phyloP scores from a whole-genome alignment of 176 grass and related monocot species.

The Zizania latifolia region DNA sequence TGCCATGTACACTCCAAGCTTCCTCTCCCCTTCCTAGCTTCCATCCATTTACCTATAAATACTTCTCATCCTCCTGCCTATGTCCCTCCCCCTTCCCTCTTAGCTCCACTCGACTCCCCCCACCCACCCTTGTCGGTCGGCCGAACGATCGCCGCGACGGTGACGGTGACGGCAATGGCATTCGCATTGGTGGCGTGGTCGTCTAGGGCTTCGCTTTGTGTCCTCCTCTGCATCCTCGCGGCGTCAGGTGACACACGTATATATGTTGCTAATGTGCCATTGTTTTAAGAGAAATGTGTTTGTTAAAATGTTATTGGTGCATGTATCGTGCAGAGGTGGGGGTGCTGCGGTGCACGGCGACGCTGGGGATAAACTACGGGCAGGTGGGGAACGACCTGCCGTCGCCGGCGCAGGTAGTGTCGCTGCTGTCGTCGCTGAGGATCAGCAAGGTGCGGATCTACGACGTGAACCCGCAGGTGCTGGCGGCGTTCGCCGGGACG shows the following conservation, averaged over 20 bases:
- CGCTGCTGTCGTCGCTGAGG: slow-evolving; percentile 54
- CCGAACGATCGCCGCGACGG: no score
- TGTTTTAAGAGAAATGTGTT: no score
- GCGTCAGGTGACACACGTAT: slow-evolving; percentile 76
- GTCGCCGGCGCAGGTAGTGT: slow-evolving; percentile 44
- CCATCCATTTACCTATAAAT: slow-evolving; percentile 33
- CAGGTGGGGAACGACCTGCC: slow-evolving; percentile 92
- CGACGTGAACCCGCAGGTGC: slow-evolving; percentile 79
- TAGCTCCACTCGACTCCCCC: not conserved
- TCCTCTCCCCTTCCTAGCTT: not conserved
- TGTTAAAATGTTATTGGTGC: not conserved
- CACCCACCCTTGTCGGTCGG: not conserved
- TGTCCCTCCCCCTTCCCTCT: slow-evolving; percentile 32
- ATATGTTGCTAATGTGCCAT: no score
- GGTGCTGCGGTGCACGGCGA: slow-evolving; percentile 21
- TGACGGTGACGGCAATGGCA: slow-evolving; percentile 17
- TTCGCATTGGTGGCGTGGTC: slow-evolving; percentile 9
- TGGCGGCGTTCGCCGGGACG: slow-evolving; percentile 61
- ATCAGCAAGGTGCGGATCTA: slow-evolving; percentile 82
- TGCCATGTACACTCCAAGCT: not conserved
- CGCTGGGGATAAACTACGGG: slow-evolving; percentile 95
- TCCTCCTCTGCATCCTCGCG: slow-evolving; percentile 47
- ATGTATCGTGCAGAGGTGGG: slow-evolving; percentile 37
- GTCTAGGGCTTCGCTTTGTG: not conserved
- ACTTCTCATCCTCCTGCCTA: not conserved